These are phyloP conservation scores for Daldinia childiae DNA, from an alignment of 495 filamentous ascomycete species.

Conservation along the genomic window DNA sequence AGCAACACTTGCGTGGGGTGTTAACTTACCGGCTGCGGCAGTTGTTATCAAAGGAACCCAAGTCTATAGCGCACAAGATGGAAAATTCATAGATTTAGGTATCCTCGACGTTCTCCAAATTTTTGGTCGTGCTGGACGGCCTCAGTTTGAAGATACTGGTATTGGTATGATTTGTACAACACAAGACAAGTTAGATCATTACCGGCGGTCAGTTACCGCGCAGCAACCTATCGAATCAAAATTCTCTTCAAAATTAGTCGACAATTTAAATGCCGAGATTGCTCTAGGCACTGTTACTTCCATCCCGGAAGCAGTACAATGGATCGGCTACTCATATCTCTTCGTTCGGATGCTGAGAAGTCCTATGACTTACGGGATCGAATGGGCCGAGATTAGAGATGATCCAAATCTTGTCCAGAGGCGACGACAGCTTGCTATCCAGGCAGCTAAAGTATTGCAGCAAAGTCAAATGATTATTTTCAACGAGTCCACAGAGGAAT, in stretches of 20 bases:
- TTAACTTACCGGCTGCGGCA: slow-evolving; percentile 96
- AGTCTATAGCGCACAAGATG: slow-evolving; percentile 93
- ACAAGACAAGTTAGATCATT: slow-evolving; percentile 90
- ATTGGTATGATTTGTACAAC: slow-evolving; percentile 98
- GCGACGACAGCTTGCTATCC: slow-evolving; percentile 81
- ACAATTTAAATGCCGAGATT: slow-evolving; percentile 97
- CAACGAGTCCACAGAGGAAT: slow-evolving; percentile 89
- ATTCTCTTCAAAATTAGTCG: slow-evolving; percentile 89
- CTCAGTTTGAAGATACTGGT: slow-evolving; percentile 94
- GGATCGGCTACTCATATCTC: slow-evolving; percentile 97
- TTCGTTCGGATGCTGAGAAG: slow-evolving; percentile 96
- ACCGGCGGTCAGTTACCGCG: slow-evolving; percentile 89
- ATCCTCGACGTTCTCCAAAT: slow-evolving; percentile 99
- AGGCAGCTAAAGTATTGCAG: slow-evolving; percentile 85
- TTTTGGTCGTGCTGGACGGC: slow-evolving; percentile 96
- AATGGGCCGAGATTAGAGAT: slow-evolving; percentile 87
- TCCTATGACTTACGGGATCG: slow-evolving; percentile 93
- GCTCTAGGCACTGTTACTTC: slow-evolving; percentile 94
- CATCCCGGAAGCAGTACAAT: slow-evolving; percentile 91
- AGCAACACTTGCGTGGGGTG: slow-evolving; percentile 97
- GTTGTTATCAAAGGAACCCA: slow-evolving; percentile 99
- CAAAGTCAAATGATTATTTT: slow-evolving; percentile 99
- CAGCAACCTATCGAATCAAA: slow-evolving; percentile 96
- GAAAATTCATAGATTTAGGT: slow-evolving; percentile 94
- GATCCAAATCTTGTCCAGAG: slow-evolving; percentile 86